Conservation (phyloP, 164 flowering plant genomes). For the Cinnamomum chago region DNA sequence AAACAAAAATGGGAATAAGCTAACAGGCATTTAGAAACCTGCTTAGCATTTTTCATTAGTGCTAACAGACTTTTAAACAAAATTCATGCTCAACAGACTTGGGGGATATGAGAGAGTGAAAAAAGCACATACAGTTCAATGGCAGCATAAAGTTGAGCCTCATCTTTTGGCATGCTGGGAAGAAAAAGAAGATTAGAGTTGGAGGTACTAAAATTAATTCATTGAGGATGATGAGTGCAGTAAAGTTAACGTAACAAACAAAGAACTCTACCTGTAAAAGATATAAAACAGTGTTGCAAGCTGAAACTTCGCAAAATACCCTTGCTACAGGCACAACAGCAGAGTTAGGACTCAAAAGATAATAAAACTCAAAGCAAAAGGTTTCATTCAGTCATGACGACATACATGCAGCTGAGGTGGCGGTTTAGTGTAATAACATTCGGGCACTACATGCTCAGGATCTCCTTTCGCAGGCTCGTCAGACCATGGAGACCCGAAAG, state of each 20-base stretch:
- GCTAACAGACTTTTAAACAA: neutral
- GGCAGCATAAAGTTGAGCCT: slow-evolving; percentile 91
- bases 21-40: too few relatives aligned
- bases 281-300: slow-evolving; percentile 76
- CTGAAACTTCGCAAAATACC: slow-evolving; percentile 65
- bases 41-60: neutral
- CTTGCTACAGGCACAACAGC: slow-evolving; percentile 41
- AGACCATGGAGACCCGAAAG: slow-evolving; percentile 96
- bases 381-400: slow-evolving; percentile 9
- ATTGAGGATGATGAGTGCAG: neutral
- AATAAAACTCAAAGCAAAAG: neutral
- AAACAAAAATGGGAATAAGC: too few relatives aligned
- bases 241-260: neutral
- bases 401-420: slow-evolving; percentile 80
- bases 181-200: neutral
- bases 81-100: neutral
- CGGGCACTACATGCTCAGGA: slow-evolving; percentile 83
- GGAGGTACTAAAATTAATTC: neutral
- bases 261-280: slow-evolving; percentile 67
- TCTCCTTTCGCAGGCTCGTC: slow-evolving; percentile 93
- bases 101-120: slow-evolving; percentile 6
- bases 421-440: slow-evolving; percentile 72
- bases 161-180: slow-evolving; percentile 98
- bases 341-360: neutral
- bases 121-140: slow-evolving; percentile 71